A percentile compares a stretch with the other conserved stretches of the same genome.
phyloP scores from a whole-genome alignment of 2,329 filamentous ascomycete species.

The Penicillium sp. region DNA sequence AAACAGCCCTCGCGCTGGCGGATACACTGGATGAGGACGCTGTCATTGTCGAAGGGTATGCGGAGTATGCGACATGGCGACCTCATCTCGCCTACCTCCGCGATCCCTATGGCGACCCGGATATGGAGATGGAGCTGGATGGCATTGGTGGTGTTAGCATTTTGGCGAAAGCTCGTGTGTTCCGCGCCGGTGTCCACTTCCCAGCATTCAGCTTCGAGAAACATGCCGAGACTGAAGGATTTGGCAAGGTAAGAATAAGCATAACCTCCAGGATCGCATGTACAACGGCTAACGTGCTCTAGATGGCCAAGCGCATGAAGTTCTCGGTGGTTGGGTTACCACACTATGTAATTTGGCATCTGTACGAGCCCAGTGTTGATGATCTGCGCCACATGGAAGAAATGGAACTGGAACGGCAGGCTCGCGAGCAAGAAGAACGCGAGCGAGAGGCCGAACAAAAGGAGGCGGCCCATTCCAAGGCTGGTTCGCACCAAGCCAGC shows the following conservation, averaged over 20 bases:
- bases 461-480: conserved; percentile 69
- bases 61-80: conserved; percentile 97
- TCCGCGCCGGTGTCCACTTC: conserved; percentile 93
- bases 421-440: conserved; percentile 75
- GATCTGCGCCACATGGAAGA: conserved; percentile 98
- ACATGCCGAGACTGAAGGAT: conserved; percentile 96
- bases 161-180: conserved; percentile 90
- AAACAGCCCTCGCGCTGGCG: conserved; percentile 87
- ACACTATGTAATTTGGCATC: conserved; percentile 98
- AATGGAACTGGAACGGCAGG: conserved; percentile 85
- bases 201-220: conserved; percentile 98
- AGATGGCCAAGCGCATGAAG: conserved; percentile 97
- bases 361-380: conserved; percentile 98
- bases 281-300: conserved; percentile 16
- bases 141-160: conserved; percentile 98
- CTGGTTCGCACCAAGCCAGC: conserved; percentile 24
- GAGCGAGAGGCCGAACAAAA: conserved; percentile 68
- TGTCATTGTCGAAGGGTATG: conserved; percentile 97
- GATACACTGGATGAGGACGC: conserved; percentile 96
- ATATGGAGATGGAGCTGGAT: conserved; percentile 99
- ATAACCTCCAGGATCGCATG: not conserved
- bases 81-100: conserved; percentile 95
- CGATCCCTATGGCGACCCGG: conserved; percentile 94
- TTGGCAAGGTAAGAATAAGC: conserved; percentile 76
- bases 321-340: conserved; percentile 94